Base-by-base conservation (phyloP, 371 early-diverging fungal genomes). In the Lichtheimia hyalospora region DNA sequence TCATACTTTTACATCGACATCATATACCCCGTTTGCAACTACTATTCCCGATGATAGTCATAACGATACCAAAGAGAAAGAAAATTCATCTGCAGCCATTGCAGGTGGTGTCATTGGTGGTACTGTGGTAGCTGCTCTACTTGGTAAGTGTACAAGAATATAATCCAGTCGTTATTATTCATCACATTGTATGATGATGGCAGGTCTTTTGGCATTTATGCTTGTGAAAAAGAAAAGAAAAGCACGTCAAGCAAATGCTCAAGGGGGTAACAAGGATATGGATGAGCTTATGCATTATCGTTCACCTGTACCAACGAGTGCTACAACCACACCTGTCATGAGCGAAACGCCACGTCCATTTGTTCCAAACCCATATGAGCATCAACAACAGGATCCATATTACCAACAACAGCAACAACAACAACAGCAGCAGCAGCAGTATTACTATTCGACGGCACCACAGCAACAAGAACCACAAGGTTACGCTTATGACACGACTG, bases 51-150 rank as follows among this genome's bases (percentile, higher is more conserved):
- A 60, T 15, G 41, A 39, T 34, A 18, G 5, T 13, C 20, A 41
- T 34, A 20, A 27, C n/a, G 20, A 23, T 15, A 46, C 15, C 52
- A 34, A 34, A 34, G 34, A 34, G 10, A 0, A 21, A 21, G 8
- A 27, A 44, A 14, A 50, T 21, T 49, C 42, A 23, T 58, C 59
- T 49, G 28, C 60, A 14, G 60, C 27, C 8, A 27, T 52, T 18
- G 42, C 24, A 2, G 60, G 60, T 14, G 60, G 52, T 20, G 60
- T 52, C 23, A 52, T 60, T 15, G 60, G 60, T n/a, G 60, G 18
- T 7, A 24, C 46, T 7, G 16, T 60, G 5, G 14, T 60, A 10
- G 46, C 21, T 44, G 60, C 52, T 16, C 21, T 60, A 21, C 53
- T 60, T 40, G 58, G 58, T 58, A 39, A 40, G n/a, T 18, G n/a